These are phyloP conservation scores for Kuraishia hungarica DNA, from an alignment of 805 yeast genomes.

Conservation along the genomic window DNA sequence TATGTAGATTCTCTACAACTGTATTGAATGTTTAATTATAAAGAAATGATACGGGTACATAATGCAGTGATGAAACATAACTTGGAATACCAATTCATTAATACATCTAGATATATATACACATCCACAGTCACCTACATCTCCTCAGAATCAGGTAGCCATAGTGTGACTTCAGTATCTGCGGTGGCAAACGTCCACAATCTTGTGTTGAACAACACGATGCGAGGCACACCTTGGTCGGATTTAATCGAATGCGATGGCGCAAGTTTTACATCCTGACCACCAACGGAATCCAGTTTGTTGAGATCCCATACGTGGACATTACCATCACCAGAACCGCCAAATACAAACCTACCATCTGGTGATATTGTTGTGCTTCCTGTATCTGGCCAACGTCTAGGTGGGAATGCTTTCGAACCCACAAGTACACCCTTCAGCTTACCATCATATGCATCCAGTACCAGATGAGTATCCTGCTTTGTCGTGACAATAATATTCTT, in stretches of 20 bases:
- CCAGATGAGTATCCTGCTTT: slow-evolving; percentile 19
- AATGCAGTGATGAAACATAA: not conserved
- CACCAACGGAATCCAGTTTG: slow-evolving; percentile 1
- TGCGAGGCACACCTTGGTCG: slow-evolving; percentile 32
- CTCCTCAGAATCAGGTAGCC: slow-evolving; percentile 23
- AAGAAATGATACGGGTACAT: not conserved
- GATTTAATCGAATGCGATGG: slow-evolving; percentile 12
- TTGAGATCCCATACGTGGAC: slow-evolving; percentile 43
- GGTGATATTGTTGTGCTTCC: slow-evolving; percentile 57
- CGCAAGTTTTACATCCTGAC: slow-evolving; percentile 3
- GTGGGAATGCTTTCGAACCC: slow-evolving; percentile 40
- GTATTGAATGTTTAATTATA: slow-evolving; percentile 3
- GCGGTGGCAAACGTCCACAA: slow-evolving; percentile 56
- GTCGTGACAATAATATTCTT: slow-evolving; percentile 29
- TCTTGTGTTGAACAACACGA: slow-evolving; percentile 54
- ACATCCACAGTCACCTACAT: too few relatives aligned
- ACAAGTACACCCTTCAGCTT: slow-evolving; percentile 32
- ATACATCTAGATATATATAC: not conserved
- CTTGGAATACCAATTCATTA: not conserved
- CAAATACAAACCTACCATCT: slow-evolving; percentile 54
- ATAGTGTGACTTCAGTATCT: slow-evolving; percentile 39
- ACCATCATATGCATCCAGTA: slow-evolving; percentile 68
- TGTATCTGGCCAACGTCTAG: slow-evolving; percentile 31
- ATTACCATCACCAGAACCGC: slow-evolving; percentile 50
- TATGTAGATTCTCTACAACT: slow-evolving; percentile 49